These are phyloP conservation scores for Anthostomella pinea DNA, from an alignment of 2,329 filamentous ascomycete species.

Conservation along the genomic window DNA sequence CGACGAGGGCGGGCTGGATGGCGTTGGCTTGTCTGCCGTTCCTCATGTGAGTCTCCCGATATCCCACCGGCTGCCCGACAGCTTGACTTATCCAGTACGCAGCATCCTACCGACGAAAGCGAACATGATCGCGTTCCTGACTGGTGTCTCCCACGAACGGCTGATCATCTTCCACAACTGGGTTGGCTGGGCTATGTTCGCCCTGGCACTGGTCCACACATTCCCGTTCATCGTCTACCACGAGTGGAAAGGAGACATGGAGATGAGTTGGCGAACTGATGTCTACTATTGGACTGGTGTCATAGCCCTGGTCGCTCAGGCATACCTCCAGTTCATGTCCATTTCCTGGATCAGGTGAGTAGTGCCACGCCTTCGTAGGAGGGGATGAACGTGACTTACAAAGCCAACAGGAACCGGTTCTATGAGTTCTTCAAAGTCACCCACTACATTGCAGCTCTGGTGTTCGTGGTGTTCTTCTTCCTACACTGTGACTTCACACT, in stretches of 20 bases:
- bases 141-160: constrained; percentile 55
- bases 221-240: constrained; percentile 58
- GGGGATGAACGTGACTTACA: not conserved
- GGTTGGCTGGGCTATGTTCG: constrained; percentile 54
- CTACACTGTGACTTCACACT: constrained; percentile 56
- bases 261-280: constrained; percentile 40
- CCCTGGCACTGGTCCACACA: constrained; percentile 54
- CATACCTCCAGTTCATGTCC: constrained; percentile 55
- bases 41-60: constrained; percentile 33
- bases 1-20: constrained; percentile 51
- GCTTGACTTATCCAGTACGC: not conserved
- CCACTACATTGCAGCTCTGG: constrained; percentile 48
- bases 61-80: not conserved
- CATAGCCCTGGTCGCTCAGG: constrained; percentile 49
- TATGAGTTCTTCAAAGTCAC: constrained; percentile 62
- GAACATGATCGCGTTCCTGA: constrained; percentile 52
- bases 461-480: constrained; percentile 60
- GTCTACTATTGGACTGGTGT: constrained; percentile 56
- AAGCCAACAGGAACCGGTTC: constrained; percentile 41
- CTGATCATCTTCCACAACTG: constrained; percentile 56
- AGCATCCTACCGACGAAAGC: constrained; percentile 49
- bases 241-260: constrained; percentile 46
- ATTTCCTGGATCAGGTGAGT: constrained; percentile 46
- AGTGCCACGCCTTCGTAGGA: too few species aligned
- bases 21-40: constrained; percentile 50